Evolutionary conservation across 2,329 filamentous ascomycete species (phyloP), one percentile per base, ranked within the genome.

Genomic region (Cladosporium sp.): DNA sequence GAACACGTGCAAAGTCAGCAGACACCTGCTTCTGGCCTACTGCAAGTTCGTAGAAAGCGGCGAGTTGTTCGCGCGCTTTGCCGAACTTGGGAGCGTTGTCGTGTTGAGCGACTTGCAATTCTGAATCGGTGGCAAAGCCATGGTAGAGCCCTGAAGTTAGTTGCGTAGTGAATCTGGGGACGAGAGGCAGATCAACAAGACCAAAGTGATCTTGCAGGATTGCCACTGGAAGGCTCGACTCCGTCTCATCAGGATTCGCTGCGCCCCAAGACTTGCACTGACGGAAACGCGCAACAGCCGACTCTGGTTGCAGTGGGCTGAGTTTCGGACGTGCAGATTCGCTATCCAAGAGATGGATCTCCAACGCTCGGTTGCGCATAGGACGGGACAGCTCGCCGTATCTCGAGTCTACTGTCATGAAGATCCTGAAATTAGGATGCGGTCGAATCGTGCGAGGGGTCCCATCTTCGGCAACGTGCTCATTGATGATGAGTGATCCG

Each of bases 311-410:
- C 38, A 65, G 40, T 17, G 56, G 52, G 11, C 47, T 47, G 8
- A 52, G 43, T 11, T 37, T n/a, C 13, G 47, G 39, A 12, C 42
- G 19, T 15, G n/a, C 8, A 7, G 15, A 22, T 11, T 39, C 42
- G 22, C 32, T 32, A n/a, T 51, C 48, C 17, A 51, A 30, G 2
- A 99, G 75, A 62, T 85, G 93, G 8, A 99, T 86, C 69, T 99
- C 95, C 20, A 96, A 79, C 43, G 90, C 90, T 67, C 93, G 83
- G 69, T 99, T 99, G 51, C 95, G 80, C 93, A 99, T 99, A 1
- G 93, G 93, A 56, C 93, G 81, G 3, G 93, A 99, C 7, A 99
- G 76, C 68, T 99, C 93, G 15, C 93, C 95, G 67, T 96, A 88
- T 43, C 85, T 83, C 40, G 93, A 85, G 67, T 99, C 92, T 74